Percentiles rank a stretch among this genome's conserved stretches.
Evolutionary conservation across 192 early-diverging fungal species (phyloP).

Genomic region (Coemansia erecta): DNA sequence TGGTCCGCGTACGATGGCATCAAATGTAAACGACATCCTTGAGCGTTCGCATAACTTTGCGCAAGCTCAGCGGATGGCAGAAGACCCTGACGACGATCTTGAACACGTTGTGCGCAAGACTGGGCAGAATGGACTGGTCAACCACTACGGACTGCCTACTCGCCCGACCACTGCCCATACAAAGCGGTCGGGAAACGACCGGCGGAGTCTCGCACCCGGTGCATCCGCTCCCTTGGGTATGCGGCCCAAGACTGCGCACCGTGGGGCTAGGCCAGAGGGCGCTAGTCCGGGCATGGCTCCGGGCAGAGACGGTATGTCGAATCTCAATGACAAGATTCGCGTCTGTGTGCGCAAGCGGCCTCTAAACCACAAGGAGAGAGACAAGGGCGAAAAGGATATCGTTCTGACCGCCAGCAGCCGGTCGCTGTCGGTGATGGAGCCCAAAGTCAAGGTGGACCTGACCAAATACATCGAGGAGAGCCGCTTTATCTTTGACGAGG

Average conservation of each 20-base stretch:
- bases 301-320: constrained; percentile 25
- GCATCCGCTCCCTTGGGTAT: not conserved
- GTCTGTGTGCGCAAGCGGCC: constrained; percentile 97
- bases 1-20: constrained; percentile 17
- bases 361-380: constrained; percentile 82
- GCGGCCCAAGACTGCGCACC: constrained; percentile 25
- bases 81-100: constrained; percentile 39
- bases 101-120: constrained; percentile 47
- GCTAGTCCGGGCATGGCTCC: constrained; percentile 14
- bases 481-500: constrained; percentile 94
- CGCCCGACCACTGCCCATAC: constrained; percentile 31
- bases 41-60: constrained; percentile 27
- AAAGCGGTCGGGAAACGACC: constrained; percentile 26
- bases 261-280: constrained; percentile 16
- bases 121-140: constrained; percentile 36
- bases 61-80: constrained; percentile 20
- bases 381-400: constrained; percentile 83
- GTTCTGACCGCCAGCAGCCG: constrained; percentile 64
- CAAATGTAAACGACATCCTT: constrained; percentile 33
- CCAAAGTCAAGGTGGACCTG: constrained; percentile 95
- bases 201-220: constrained; percentile 30
- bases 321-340: constrained; percentile 76
- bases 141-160: constrained; percentile 38
- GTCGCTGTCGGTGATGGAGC: constrained; percentile 85
- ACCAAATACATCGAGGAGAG: constrained; percentile 95